phyloP scores from a whole-genome alignment of 2,329 filamentous ascomycete genomes.

The Cladobotryum protrusum region DNA sequence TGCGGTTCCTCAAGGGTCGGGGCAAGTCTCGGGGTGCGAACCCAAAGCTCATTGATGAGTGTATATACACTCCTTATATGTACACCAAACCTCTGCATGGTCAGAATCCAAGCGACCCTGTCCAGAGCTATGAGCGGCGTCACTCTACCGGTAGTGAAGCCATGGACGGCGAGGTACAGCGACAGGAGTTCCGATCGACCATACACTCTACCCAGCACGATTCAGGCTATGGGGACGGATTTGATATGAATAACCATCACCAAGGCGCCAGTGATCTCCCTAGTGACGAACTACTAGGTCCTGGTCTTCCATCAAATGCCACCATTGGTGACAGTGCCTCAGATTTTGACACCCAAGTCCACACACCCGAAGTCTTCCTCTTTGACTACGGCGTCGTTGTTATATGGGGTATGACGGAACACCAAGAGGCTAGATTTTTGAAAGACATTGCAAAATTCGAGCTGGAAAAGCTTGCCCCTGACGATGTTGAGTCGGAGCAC shows the following conservation, averaged over 20 bases:
- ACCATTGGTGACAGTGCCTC: slow-evolving; percentile 42
- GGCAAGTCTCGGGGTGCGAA: slow-evolving; percentile 70
- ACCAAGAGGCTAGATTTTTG: slow-evolving; percentile 82
- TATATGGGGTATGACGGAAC: slow-evolving; percentile 94
- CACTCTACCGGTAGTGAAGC: slow-evolving; percentile 67
- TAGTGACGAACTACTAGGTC: slow-evolving; percentile 30
- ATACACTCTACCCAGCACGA: slow-evolving; percentile 39
- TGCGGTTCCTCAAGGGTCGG: slow-evolving; percentile 85
- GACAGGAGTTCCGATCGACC: slow-evolving; percentile 58
- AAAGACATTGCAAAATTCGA: slow-evolving; percentile 95
- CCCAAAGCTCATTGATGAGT: slow-evolving; percentile 94
- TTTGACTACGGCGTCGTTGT: slow-evolving; percentile 98
- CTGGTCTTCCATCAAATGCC: slow-evolving; percentile 29
- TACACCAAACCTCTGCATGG: slow-evolving; percentile 49
- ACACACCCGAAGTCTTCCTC: slow-evolving; percentile 90
- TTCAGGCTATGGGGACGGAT: slow-evolving; percentile 25
- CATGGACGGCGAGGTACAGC: slow-evolving; percentile 32
- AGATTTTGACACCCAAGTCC: slow-evolving; percentile 81
- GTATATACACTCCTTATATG: slow-evolving; percentile 90
- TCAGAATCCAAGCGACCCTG: slow-evolving; percentile 24
- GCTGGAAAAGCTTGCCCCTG: slow-evolving; percentile 76
- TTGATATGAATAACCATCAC: slow-evolving; percentile 19
- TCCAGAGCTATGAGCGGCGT: slow-evolving; percentile 54
- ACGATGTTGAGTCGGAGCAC: slow-evolving; percentile 90
- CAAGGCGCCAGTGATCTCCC: slow-evolving; percentile 20